A percentile compares a stretch with the other conserved stretches of the same genome.
Conservation (phyloP, 768 basidiomycete genomes). For the Strobilomyces echinocephalus region DNA sequence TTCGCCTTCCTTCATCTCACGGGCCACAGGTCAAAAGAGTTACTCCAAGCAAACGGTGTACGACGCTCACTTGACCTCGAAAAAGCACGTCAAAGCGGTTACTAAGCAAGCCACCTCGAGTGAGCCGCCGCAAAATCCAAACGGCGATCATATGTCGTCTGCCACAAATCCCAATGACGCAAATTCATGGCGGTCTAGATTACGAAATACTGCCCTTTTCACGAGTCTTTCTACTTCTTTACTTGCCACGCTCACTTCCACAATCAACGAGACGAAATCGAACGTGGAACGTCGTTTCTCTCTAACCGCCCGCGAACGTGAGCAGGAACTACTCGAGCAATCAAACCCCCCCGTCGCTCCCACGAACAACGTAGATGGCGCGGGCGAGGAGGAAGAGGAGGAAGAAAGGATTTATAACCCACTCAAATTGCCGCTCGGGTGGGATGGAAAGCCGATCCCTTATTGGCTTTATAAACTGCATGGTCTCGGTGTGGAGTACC, state of each 20-base stretch:
- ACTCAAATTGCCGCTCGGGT: slow-evolving; percentile 90
- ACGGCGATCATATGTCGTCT: slow-evolving; percentile 24
- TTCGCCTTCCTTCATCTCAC: neutral
- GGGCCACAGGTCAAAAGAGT: slow-evolving; percentile 73
- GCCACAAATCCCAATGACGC: slow-evolving; percentile 33
- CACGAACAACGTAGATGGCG: slow-evolving; percentile 40
- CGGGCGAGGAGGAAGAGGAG: slow-evolving; percentile 82
- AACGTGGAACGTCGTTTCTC: slow-evolving; percentile 97
- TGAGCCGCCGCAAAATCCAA: slow-evolving; percentile 33
- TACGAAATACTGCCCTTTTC: slow-evolving; percentile 62
- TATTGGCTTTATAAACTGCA: slow-evolving; percentile 99
- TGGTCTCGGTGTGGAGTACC: slow-evolving; percentile 95
- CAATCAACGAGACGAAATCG: slow-evolving; percentile 84
- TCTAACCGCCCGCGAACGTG: slow-evolving; percentile 94
- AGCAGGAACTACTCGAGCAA: slow-evolving; percentile 84
- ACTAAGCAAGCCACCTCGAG: slow-evolving; percentile 57
- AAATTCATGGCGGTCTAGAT: slow-evolving; percentile 39
- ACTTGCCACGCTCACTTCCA: slow-evolving; percentile 56
- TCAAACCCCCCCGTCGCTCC: slow-evolving; percentile 46
- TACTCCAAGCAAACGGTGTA: slow-evolving; percentile 98
- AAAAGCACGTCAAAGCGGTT: slow-evolving; percentile 92
- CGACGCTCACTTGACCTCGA: slow-evolving; percentile 91
- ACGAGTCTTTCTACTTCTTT: slow-evolving; percentile 69
- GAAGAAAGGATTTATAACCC: slow-evolving; percentile 98
- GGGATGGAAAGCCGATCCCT: slow-evolving; percentile 99